Evolutionary conservation across 139 green algal species (phyloP).

Genomic region (Picochlorum sp.): DNA sequence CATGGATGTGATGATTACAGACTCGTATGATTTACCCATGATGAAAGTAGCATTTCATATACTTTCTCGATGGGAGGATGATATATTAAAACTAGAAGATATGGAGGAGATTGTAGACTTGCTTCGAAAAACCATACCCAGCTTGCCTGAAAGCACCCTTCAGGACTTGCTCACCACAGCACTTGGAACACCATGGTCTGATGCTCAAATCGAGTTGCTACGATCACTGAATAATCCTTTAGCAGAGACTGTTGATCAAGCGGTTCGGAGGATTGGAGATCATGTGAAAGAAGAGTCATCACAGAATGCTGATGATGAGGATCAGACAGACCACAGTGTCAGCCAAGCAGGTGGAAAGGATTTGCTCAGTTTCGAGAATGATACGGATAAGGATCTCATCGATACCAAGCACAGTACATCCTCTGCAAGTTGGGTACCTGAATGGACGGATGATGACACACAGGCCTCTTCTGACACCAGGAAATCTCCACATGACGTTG

Average conservation of each 20-base stretch:
- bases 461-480: neutral
- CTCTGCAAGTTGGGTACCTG: neutral
- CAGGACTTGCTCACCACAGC: slow-evolving; percentile 34
- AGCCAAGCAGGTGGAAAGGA: neutral
- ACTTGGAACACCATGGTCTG: slow-evolving; percentile 6
- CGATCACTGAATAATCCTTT: slow-evolving; percentile 40
- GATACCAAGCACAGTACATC: neutral
- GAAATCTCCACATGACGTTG: too few species aligned
- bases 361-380: neutral
- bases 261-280: slow-evolving; percentile 31
- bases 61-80: slow-evolving; percentile 24
- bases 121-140: slow-evolving; percentile 48
- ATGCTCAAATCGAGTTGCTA: slow-evolving; percentile 18
- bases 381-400: neutral
- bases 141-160: slow-evolving; percentile 20
- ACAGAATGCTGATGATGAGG: neutral
- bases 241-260: slow-evolving; percentile 38
- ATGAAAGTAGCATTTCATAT: slow-evolving; percentile 55
- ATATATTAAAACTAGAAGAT: slow-evolving; percentile 45
- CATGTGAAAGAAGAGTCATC: neutral
- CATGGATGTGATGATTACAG: slow-evolving; percentile 65
- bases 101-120: slow-evolving; percentile 58
- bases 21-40: slow-evolving; percentile 46
- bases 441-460: neutral
- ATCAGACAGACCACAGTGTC: too few species aligned